A percentile compares a stretch with the other conserved stretches of the same genome.
Conservation (phyloP, 805 yeast genomes). For the Tanozyma kutaoensis region DNA sequence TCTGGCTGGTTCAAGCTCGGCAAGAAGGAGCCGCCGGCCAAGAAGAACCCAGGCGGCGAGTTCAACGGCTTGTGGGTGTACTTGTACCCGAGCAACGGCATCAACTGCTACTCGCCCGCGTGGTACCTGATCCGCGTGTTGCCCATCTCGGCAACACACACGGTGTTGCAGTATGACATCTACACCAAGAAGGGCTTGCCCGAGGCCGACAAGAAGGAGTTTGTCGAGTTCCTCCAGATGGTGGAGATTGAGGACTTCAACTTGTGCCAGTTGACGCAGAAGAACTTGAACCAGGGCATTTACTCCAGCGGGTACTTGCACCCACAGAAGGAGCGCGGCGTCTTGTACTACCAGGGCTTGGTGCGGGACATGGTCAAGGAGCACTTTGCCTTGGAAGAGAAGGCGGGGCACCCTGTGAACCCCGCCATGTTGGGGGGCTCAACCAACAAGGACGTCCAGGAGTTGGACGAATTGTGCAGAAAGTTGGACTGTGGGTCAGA, state of each 20-base stretch:
- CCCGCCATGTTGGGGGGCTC: constrained; percentile 36
- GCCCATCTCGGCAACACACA: constrained; percentile 39
- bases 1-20: constrained; percentile 43
- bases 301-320: constrained; percentile 47
- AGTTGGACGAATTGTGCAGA: constrained; percentile 36
- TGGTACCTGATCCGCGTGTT: constrained; percentile 52
- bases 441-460: constrained; percentile 27
- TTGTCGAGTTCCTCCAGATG: constrained; percentile 48
- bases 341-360: constrained; percentile 39
- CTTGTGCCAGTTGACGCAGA: constrained; percentile 45
- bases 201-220: constrained; percentile 40
- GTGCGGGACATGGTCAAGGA: constrained; percentile 46
- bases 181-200: constrained; percentile 46
- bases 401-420: constrained; percentile 31
- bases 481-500: constrained; percentile 30
- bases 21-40: constrained; percentile 12
- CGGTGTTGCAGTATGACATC: constrained; percentile 47
- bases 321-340: constrained; percentile 47
- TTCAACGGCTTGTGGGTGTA: constrained; percentile 54
- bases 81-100: constrained; percentile 45
- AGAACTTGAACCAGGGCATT: constrained; percentile 47
- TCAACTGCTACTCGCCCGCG: constrained; percentile 55
- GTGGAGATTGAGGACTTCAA: constrained; percentile 50
- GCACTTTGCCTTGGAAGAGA: constrained; percentile 34
- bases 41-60: constrained; percentile 44